Conservation (phyloP, 2,329 filamentous ascomycete species). For the Chaetomium olivaceum region DNA sequence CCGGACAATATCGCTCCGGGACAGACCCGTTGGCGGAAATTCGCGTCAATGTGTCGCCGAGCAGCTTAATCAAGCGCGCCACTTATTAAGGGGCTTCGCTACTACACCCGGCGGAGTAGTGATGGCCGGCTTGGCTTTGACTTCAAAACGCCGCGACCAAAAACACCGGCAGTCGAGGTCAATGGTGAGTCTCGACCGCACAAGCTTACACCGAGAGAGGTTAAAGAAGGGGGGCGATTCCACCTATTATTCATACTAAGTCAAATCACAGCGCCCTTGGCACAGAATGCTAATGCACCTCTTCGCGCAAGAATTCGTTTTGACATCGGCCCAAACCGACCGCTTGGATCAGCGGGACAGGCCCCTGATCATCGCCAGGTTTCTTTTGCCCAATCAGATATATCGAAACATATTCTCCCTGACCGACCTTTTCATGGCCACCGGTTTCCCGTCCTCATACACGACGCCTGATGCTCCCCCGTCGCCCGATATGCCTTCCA, state of each 20-base stretch:
- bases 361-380: not conserved
- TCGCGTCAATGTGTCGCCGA: not conserved
- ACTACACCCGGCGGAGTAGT: constrained; percentile 9
- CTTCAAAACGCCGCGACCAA: not conserved
- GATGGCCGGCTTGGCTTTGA: constrained; percentile 19
- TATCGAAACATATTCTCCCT: constrained; percentile 77
- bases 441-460: constrained; percentile 72
- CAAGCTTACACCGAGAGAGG: not conserved
- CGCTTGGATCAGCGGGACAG: too few relatives aligned
- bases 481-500: constrained; percentile 68
- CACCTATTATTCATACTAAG: not conserved
- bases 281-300: too few relatives aligned
- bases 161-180: not conserved
- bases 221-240: not conserved
- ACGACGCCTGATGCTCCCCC: constrained; percentile 72
- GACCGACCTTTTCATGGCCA: constrained; percentile 71
- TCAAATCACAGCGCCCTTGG: not conserved
- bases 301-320: not conserved
- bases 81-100: constrained; percentile 8
- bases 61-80: not conserved
- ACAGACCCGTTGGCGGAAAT: constrained; percentile 7
- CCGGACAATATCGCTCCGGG: constrained; percentile 10
- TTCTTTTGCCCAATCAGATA: constrained; percentile 45
- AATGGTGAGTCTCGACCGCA: not conserved
- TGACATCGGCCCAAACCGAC: not conserved